Conservation (phyloP, 371 early-diverging fungal species). For the Umbelopsis sp. region DNA sequence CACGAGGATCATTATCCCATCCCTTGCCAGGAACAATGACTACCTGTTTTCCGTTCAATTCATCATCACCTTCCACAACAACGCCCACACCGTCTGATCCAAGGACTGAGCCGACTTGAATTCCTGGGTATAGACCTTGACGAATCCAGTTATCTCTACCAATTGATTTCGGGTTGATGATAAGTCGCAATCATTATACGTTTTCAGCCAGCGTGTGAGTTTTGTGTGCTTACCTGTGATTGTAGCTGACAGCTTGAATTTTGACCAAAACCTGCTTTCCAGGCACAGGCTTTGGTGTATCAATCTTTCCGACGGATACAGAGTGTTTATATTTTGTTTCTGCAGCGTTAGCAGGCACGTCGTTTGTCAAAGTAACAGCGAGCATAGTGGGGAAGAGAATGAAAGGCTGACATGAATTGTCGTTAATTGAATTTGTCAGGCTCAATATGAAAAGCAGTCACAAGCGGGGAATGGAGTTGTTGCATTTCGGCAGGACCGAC, state of each 20-base stretch:
- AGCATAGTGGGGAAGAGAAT: neutral
- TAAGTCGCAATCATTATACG: neutral
- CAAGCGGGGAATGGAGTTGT: neutral
- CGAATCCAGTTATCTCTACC: constrained; percentile 64
- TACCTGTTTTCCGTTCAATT: constrained; percentile 44
- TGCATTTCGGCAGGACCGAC: no score
- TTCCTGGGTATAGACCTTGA: constrained; percentile 51
- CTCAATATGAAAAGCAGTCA: neutral
- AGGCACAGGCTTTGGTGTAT: constrained; percentile 6
- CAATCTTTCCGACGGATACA: neutral
- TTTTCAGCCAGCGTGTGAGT: neutral
- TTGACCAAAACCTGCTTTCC: constrained; percentile 4
- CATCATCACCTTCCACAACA: constrained; percentile 27
- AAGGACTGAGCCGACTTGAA: constrained; percentile 51
- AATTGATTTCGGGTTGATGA: neutral
- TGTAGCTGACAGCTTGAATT: constrained; percentile 7
- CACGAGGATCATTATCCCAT: constrained; percentile 62
- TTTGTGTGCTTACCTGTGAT: constrained; percentile 7
- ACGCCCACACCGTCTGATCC: constrained; percentile 69
- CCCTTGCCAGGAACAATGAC: constrained; percentile 60
- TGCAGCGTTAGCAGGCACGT: neutral
- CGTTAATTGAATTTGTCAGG: neutral
- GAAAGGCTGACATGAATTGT: neutral
- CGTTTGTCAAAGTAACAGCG: neutral
- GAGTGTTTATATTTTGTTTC: constrained; percentile 9